phyloP scores from a whole-genome alignment of 2,329 filamentous ascomycete genomes.

The Alternaria novae-zelandiae region DNA sequence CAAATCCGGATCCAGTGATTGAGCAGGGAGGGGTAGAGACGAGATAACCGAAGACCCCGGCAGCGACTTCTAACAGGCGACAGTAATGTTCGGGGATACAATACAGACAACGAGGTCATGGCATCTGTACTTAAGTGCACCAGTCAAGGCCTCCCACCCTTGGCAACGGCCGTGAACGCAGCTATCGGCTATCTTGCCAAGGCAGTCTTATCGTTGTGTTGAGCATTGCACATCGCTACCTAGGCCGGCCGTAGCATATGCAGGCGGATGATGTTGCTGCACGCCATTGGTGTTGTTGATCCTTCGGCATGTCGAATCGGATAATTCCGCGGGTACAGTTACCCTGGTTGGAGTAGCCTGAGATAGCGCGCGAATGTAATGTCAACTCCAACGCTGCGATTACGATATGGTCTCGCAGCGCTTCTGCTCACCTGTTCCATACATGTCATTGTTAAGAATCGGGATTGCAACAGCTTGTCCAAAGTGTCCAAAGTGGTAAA shows the following conservation, averaged over 20 bases:
- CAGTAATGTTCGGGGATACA: background rate
- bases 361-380: background rate
- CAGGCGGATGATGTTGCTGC: conserved; percentile 13
- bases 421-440: background rate
- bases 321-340: conserved; percentile 25
- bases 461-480: background rate
- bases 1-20: background rate
- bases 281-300: conserved; percentile 19
- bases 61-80: background rate
- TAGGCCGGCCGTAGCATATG: conserved; percentile 12
- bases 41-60: background rate
- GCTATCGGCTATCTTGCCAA: conserved; percentile 23
- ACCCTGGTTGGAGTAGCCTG: conserved; percentile 12
- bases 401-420: background rate
- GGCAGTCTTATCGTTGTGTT: conserved; percentile 10
- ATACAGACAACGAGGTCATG: background rate
- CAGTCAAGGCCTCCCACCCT: conserved; percentile 17
- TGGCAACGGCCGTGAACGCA: conserved; percentile 18
- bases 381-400: background rate
- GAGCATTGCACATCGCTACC: conserved; percentile 22
- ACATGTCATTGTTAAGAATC: background rate
- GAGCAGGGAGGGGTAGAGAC: background rate
- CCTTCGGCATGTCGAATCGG: conserved; percentile 30
- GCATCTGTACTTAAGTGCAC: background rate
- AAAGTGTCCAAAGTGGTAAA: background rate